These are phyloP conservation scores for Porphyrellus sp. DNA, from an alignment of 1,284 basidiomycete species.

Conservation along the genomic window DNA sequence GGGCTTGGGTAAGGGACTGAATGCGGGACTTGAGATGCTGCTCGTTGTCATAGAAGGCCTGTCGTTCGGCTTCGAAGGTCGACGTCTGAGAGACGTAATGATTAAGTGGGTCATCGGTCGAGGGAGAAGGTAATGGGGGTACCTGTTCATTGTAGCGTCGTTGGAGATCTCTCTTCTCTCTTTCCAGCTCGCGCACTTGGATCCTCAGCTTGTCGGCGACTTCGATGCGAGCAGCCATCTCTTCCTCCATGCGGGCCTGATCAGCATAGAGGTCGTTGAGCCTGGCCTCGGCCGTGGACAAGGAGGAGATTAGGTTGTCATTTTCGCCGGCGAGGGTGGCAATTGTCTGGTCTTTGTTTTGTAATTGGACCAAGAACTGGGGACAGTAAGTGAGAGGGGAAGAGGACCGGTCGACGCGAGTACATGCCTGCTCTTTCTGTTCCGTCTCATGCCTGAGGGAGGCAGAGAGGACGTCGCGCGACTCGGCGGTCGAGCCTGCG, in stretches of 20 bases:
- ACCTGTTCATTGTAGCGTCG: conserved; percentile 83
- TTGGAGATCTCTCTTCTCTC: conserved; percentile 74
- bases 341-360: conserved; percentile 73
- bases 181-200: conserved; percentile 78
- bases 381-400: conserved; percentile 13
- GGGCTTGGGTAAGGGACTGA: conserved; percentile 66
- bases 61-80: conserved; percentile 80
- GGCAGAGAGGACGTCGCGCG: conserved; percentile 52
- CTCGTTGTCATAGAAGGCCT: conserved; percentile 83
- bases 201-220: conserved; percentile 71
- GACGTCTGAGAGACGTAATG: conserved; percentile 47
- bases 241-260: conserved; percentile 72
- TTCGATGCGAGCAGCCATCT: conserved; percentile 73
- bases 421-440: conserved; percentile 70
- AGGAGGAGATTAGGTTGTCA: conserved; percentile 55
- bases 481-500: conserved; percentile 34
- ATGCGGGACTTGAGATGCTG: conserved; percentile 85
- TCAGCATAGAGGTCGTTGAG: conserved; percentile 75
- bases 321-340: conserved; percentile 59
- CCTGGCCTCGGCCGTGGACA: conserved; percentile 64
- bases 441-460: conserved; percentile 73
- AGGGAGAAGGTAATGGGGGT: conserved; percentile 14
- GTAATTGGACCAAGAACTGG: conserved; percentile 69
- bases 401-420: background rate
- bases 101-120: conserved; percentile 15